These are phyloP conservation scores for Neofusicoccum umdonicola DNA, from an alignment of 2,329 filamentous ascomycete species.

Conservation along the genomic window DNA sequence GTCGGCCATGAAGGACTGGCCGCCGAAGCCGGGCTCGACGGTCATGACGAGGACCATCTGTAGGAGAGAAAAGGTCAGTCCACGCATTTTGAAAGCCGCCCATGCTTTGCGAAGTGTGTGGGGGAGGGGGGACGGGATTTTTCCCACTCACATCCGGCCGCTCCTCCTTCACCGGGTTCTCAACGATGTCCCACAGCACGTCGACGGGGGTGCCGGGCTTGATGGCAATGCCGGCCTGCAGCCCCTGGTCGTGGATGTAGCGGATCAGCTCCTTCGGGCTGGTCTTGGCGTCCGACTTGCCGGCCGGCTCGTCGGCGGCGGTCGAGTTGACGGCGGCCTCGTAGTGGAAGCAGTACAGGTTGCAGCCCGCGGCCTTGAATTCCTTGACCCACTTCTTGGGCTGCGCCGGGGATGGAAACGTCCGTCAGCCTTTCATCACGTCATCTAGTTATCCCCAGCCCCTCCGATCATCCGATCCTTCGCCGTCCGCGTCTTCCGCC, in stretches of 20 bases:
- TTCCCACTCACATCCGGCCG: constrained; percentile 72
- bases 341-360: constrained; percentile 99
- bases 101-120: too few species aligned
- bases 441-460: too few species aligned
- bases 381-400: constrained; percentile 98
- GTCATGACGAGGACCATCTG: constrained; percentile 99
- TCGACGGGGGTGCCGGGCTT: constrained; percentile 90
- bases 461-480: background rate
- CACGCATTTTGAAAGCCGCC: too few species aligned
- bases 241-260: constrained; percentile 84
- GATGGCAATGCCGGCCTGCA: constrained; percentile 91
- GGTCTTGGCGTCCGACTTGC: constrained; percentile 67
- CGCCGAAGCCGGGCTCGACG: constrained; percentile 93
- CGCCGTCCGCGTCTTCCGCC: background rate
- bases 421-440: too few species aligned
- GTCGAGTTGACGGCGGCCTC: constrained; percentile 85
- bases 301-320: constrained; percentile 76
- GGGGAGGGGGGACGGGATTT: too few species aligned
- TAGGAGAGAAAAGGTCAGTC: constrained; percentile 22
- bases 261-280: constrained; percentile 80
- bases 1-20: constrained; percentile 97
- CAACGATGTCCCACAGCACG: constrained; percentile 87
- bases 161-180: constrained; percentile 69
- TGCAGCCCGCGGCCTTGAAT: constrained; percentile 89
- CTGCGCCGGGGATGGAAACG: constrained; percentile 45